phyloP scores from a whole-genome alignment of 768 basidiomycete species.

The Lentinula detonsa region DNA sequence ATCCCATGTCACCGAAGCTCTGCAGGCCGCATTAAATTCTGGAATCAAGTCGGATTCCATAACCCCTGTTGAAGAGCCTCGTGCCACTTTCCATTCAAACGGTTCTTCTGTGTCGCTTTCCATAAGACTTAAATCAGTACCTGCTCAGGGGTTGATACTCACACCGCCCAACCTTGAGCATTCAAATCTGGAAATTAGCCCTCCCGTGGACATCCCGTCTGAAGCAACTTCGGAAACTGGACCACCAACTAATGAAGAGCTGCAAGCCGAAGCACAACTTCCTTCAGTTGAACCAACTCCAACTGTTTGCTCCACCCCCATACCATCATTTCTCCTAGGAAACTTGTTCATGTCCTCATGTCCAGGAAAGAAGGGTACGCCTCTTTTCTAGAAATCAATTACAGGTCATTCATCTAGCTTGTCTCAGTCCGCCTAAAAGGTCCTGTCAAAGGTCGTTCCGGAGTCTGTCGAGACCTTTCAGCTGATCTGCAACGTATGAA shows the following conservation, averaged over 20 bases:
- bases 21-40: slow-evolving; percentile 31
- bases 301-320: background rate
- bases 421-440: slow-evolving; percentile 62
- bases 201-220: background rate
- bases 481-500: slow-evolving; percentile 74
- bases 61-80: background rate
- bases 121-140: background rate
- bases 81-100: slow-evolving; percentile 6
- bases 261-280: slow-evolving; percentile 4
- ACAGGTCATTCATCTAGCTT: background rate
- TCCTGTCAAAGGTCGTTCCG: slow-evolving; percentile 70
- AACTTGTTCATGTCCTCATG: slow-evolving; percentile 88
- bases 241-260: slow-evolving; percentile 9
- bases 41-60: slow-evolving; percentile 18
- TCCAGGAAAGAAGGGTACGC: slow-evolving; percentile 86
- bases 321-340: slow-evolving; percentile 45
- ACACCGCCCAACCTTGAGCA: background rate
- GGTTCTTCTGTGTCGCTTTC: background rate
- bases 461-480: slow-evolving; percentile 78
- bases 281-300: slow-evolving; percentile 8
- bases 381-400: slow-evolving; percentile 1
- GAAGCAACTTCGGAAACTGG: slow-evolving; percentile 3
- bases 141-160: background rate
- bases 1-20: slow-evolving; percentile 23
- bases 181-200: background rate